A percentile compares a stretch with the other conserved stretches of the same genome.
phyloP scores from a whole-genome alignment of 345 rosid species.

The Limnanthes douglasii region DNA sequence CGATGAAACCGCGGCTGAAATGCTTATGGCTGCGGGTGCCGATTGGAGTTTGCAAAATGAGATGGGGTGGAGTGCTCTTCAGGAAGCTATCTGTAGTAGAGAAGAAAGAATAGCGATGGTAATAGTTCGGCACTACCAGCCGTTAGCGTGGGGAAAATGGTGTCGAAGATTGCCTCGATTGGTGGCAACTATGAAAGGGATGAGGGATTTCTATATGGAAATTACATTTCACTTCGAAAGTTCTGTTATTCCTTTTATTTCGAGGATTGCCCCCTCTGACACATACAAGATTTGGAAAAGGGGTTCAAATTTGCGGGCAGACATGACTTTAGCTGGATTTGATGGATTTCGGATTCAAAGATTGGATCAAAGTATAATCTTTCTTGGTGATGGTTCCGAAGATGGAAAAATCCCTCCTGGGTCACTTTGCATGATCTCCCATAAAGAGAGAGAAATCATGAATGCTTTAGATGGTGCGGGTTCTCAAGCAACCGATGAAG shows the following conservation, averaged over 20 bases:
- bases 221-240: conserved; percentile 92
- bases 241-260: conserved; percentile 84
- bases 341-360: conserved; percentile 89
- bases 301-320: conserved; percentile 89
- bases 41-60: conserved; percentile 97
- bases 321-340: conserved; percentile 97
- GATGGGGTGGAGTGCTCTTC: conserved; percentile 94
- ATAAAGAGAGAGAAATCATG: conserved; percentile 91
- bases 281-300: conserved; percentile 93
- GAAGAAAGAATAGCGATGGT: conserved; percentile 68
- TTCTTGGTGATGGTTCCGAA: conserved; percentile 93
- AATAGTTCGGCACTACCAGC: conserved; percentile 81
- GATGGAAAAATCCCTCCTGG: conserved; percentile 66
- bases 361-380: conserved; percentile 78
- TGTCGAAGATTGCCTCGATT: conserved; percentile 86
- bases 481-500: conserved; percentile 67
- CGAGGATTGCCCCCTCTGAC: conserved; percentile 91
- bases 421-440: conserved; percentile 76
- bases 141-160: conserved; percentile 97
- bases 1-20: conserved; percentile 61
- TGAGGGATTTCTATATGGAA: conserved; percentile 98
- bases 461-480: conserved; percentile 92
- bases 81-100: conserved; percentile 80
- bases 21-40: conserved; percentile 88
- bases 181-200: conserved; percentile 58